phyloP scores from a whole-genome alignment of 768 basidiomycete genomes.

The Gelatoporia subvermispora region DNA sequence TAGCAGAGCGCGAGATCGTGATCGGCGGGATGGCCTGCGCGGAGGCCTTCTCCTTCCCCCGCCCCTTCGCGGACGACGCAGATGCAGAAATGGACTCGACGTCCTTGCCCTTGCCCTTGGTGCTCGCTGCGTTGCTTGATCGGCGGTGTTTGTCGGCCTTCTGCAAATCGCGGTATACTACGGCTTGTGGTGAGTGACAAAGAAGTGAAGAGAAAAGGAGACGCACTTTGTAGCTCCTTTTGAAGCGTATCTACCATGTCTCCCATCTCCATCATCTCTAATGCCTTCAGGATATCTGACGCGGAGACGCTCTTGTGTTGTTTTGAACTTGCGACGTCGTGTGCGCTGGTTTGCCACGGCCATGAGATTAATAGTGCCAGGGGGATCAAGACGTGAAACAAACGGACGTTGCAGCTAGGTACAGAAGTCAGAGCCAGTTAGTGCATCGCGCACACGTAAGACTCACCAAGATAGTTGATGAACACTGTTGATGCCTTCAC shows the following conservation, averaged over 20 bases:
- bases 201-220: not conserved
- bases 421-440: conserved; percentile 2
- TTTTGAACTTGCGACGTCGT: conserved; percentile 80
- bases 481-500: conserved; percentile 91
- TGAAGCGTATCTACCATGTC: conserved; percentile 64
- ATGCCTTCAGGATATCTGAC: conserved; percentile 83
- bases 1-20: conserved; percentile 18
- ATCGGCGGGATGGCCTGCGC: conserved; percentile 2
- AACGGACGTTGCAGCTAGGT: conserved; percentile 42
- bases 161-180: conserved; percentile 61
- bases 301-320: conserved; percentile 88
- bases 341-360: conserved; percentile 61
- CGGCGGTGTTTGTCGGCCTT: conserved; percentile 55
- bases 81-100: conserved; percentile 23
- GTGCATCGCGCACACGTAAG: not conserved
- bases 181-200: not conserved
- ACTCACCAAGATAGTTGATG: conserved; percentile 86
- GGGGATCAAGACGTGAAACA: not conserved
- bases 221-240: conserved; percentile 58
- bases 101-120: conserved; percentile 15
- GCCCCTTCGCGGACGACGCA: conserved; percentile 17
- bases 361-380: not conserved
- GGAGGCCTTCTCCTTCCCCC: conserved; percentile 29
- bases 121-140: conserved; percentile 5
- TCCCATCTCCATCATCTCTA: conserved; percentile 73